Conservation (phyloP, 352 stramenopile species). For the Elongisporangium prolatum region DNA sequence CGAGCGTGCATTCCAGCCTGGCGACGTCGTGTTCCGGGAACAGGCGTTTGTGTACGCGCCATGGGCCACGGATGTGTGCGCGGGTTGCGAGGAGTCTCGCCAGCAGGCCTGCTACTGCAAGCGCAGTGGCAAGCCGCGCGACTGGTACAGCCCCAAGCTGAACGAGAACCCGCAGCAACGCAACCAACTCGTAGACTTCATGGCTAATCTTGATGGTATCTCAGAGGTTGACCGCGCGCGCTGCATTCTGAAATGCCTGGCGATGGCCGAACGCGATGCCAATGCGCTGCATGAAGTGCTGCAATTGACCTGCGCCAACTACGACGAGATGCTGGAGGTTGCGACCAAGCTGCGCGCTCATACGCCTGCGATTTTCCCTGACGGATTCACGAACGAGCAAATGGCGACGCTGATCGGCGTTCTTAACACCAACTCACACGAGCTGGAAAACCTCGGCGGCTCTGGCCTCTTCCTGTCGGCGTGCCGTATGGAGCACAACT, state of each 20-base stretch:
- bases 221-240: conserved; percentile 65
- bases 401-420: conserved; percentile 65
- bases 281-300: conserved; percentile 43
- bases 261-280: conserved; percentile 44
- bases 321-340: conserved; percentile 32
- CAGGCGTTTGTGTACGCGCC: conserved; percentile 64
- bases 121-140: conserved; percentile 16
- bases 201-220: conserved; percentile 55
- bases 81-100: conserved; percentile 42
- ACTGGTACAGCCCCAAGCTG: conserved; percentile 40
- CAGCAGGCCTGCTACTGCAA: conserved; percentile 31
- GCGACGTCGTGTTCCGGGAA: conserved; percentile 74
- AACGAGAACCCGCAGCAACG: conserved; percentile 36
- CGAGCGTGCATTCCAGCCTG: conserved; percentile 43
- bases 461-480: conserved; percentile 69
- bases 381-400: conserved; percentile 46
- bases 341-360: conserved; percentile 37
- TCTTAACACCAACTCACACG: conserved; percentile 73
- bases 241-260: conserved; percentile 66
- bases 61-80: conserved; percentile 64
- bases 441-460: conserved; percentile 66
- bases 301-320: conserved; percentile 35
- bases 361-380: conserved; percentile 47
- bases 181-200: conserved; percentile 47
- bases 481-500: conserved; percentile 75